Evolutionary conservation across 2,329 filamentous ascomycete genomes (phyloP).

Genomic region (Aspergillus sp.): DNA sequence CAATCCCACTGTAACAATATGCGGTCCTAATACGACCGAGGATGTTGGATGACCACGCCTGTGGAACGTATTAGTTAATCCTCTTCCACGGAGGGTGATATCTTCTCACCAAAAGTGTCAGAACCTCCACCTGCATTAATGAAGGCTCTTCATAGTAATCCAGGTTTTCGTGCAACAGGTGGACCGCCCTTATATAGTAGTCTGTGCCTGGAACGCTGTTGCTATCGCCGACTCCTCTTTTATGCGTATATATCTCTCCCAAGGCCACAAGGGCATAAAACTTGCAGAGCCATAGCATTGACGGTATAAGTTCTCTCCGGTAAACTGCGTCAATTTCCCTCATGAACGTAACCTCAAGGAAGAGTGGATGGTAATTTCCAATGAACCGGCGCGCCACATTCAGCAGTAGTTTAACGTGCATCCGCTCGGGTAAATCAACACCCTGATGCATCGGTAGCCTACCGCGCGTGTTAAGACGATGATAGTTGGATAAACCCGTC

Average conservation of each 20-base stretch:
- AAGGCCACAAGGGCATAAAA: slow-evolving; percentile 11
- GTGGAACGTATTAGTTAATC: not conserved
- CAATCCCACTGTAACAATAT: slow-evolving; percentile 11
- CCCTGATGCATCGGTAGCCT: not conserved
- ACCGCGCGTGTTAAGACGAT: not conserved
- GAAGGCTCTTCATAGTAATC: slow-evolving; percentile 12
- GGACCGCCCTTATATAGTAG: slow-evolving; percentile 5
- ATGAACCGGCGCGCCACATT: slow-evolving; percentile 11
- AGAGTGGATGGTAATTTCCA: slow-evolving; percentile 13
- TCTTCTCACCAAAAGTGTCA: slow-evolving; percentile 8
- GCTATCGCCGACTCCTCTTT: slow-evolving; percentile 3
- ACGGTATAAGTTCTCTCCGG: slow-evolving; percentile 1
- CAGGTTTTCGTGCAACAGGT: slow-evolving; percentile 5
- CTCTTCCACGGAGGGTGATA: not conserved
- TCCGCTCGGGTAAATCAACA: slow-evolving; percentile 7
- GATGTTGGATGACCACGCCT: slow-evolving; percentile 12
- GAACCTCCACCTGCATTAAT: slow-evolving; percentile 9
- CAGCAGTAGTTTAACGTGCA: slow-evolving; percentile 8
- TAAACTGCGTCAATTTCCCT: slow-evolving; percentile 12
- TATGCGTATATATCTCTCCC: slow-evolving; percentile 9
- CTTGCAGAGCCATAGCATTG: slow-evolving; percentile 10
- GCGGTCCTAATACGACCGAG: slow-evolving; percentile 10
- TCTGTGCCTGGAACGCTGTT: slow-evolving; percentile 10
- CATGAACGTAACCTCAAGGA: slow-evolving; percentile 9
- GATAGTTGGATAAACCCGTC: slow-evolving; percentile 8